phyloP scores from a whole-genome alignment of 345 rosid species.

The Excoecaria agallocha region DNA sequence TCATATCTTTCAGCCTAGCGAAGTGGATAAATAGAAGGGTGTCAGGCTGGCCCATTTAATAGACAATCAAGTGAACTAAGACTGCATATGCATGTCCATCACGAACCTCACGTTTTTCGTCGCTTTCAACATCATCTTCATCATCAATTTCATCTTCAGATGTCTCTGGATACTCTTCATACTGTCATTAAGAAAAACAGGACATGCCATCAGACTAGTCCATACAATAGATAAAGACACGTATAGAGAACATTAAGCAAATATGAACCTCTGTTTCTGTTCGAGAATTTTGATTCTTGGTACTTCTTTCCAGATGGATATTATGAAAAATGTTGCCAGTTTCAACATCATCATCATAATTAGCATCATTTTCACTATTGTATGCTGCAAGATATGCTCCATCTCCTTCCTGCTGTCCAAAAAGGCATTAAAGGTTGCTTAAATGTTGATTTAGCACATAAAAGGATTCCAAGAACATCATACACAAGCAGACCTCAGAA shows the following conservation, averaged over 20 bases:
- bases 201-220: background rate
- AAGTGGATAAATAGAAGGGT: background rate
- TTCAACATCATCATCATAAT: constrained; percentile 6
- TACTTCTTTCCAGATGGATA: constrained; percentile 4
- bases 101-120: constrained; percentile 18
- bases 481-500: constrained; percentile 34
- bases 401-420: constrained; percentile 51
- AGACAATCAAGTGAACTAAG: background rate
- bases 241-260: background rate
- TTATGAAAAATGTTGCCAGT: background rate
- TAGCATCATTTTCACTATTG: constrained; percentile 15
- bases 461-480: constrained; percentile 2
- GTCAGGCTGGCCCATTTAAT: constrained; percentile 4
- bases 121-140: constrained; percentile 26
- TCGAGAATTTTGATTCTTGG: constrained; percentile 17
- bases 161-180: constrained; percentile 35
- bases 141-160: constrained; percentile 27
- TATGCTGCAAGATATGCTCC: constrained; percentile 25
- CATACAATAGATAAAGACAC: background rate
- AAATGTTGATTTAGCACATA: constrained; percentile 3
- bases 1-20: constrained; percentile 11
- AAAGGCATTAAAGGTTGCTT: background rate
- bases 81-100: constrained; percentile 9
- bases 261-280: constrained; percentile 19
- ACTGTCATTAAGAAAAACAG: background rate